These are phyloP conservation scores for Volvox africanus DNA, from an alignment of 139 green algal genomes.

Conservation along the genomic window DNA sequence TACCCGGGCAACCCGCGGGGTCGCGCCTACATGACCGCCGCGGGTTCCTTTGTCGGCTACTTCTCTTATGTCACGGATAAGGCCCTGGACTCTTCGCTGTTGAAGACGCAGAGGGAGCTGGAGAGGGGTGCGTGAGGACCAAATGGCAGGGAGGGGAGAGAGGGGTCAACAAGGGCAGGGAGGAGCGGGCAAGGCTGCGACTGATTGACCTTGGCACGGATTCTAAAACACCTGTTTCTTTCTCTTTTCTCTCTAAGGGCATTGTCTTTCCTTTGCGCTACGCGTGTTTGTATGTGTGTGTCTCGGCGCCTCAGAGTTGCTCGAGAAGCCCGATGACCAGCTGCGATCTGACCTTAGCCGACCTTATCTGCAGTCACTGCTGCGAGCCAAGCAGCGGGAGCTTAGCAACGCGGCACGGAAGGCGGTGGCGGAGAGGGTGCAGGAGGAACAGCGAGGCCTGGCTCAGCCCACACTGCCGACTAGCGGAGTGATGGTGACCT, in stretches of 20 bases:
- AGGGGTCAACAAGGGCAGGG: no score
- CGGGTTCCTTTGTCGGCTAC: slow-evolving; percentile 22
- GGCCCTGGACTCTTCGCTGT: not conserved
- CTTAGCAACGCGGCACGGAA: not conserved
- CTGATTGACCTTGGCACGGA: no score
- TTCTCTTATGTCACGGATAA: slow-evolving; percentile 9
- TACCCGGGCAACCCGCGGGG: slow-evolving; percentile 4
- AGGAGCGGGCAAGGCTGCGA: no score
- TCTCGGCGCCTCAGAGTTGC: slow-evolving; percentile 7
- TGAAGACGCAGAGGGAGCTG: slow-evolving; percentile 32
- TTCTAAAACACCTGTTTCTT: no score
- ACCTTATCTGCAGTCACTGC: slow-evolving; percentile 17
- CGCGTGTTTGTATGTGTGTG: not conserved
- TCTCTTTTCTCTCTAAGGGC: no score
- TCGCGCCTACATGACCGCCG: not conserved
- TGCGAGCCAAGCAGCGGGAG: slow-evolving; percentile 19
- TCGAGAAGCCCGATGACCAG: slow-evolving; percentile 25
- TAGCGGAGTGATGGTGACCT: not conserved
- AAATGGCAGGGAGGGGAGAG: no score
- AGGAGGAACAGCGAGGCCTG: not conserved
- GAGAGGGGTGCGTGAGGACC: slow-evolving; percentile 14
- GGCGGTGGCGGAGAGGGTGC: not conserved
- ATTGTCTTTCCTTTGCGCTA: no score
- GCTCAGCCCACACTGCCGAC: not conserved
- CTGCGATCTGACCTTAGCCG: not conserved